A percentile compares a stretch with the other conserved stretches of the same genome.
phyloP scores from a whole-genome alignment of 2,329 filamentous ascomycete genomes.

The Fusarium bactridioides region DNA sequence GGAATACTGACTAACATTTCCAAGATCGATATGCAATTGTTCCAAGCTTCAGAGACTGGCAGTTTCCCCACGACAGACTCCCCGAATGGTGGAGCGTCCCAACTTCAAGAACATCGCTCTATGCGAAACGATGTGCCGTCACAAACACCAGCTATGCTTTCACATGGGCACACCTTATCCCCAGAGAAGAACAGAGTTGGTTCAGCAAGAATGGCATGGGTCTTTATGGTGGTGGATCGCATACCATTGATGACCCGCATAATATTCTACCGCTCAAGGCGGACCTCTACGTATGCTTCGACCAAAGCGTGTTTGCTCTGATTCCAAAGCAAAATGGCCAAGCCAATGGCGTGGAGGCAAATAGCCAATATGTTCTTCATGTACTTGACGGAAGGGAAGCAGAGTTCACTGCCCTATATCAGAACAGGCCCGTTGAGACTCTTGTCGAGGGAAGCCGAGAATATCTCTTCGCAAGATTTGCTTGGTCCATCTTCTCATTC shows the following conservation, averaged over 20 bases:
- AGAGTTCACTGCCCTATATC: constrained; percentile 27
- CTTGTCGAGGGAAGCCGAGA: constrained; percentile 15
- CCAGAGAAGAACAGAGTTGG: constrained; percentile 28
- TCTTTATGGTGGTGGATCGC: constrained; percentile 26
- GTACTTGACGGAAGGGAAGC: constrained; percentile 16
- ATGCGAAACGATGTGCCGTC: constrained; percentile 20
- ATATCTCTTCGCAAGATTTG: constrained; percentile 22
- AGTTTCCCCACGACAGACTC: constrained; percentile 28
- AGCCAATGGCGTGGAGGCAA: background rate
- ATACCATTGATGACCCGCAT: constrained; percentile 25
- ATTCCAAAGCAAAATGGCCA: constrained; percentile 7
- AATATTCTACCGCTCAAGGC: constrained; percentile 30
- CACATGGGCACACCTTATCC: constrained; percentile 27
- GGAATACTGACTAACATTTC: background rate
- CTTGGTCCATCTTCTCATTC: constrained; percentile 24
- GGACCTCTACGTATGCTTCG: constrained; percentile 30
- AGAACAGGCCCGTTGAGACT: constrained; percentile 14
- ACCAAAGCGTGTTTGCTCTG: constrained; percentile 25
- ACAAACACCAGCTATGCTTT: constrained; percentile 34
- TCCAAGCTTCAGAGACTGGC: constrained; percentile 29
- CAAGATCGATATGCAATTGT: constrained; percentile 30
- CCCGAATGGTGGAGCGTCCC: constrained; percentile 26
- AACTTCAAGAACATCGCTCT: background rate
- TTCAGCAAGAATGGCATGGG: constrained; percentile 34
- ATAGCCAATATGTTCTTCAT: constrained; percentile 17